Evolutionary conservation across 768 basidiomycete genomes (phyloP).

Genomic region (Flagelloscypha sp.): DNA sequence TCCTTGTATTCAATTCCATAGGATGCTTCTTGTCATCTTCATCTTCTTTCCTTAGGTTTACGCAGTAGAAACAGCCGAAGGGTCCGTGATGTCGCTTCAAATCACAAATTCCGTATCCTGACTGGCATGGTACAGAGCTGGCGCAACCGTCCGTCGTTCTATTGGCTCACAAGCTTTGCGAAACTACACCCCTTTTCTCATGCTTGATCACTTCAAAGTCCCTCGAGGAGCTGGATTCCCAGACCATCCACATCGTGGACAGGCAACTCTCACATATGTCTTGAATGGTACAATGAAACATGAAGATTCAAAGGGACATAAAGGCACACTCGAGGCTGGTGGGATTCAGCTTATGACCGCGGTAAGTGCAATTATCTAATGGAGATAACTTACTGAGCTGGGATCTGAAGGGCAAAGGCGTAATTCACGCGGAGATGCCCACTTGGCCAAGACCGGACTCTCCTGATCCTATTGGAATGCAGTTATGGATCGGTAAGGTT

Average conservation of each 20-base stretch:
- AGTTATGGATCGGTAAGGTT: slow-evolving; percentile 78
- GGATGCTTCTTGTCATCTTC: too few species aligned
- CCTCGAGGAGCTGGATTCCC: slow-evolving; percentile 73
- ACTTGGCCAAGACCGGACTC: slow-evolving; percentile 49
- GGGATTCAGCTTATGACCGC: slow-evolving; percentile 97
- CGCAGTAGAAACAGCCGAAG: too few species aligned
- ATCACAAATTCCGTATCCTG: too few species aligned
- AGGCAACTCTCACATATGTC: slow-evolving; percentile 87
- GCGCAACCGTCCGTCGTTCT: slow-evolving; percentile 76
- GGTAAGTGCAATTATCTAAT: slow-evolving; percentile 29
- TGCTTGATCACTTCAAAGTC: slow-evolving; percentile 81
- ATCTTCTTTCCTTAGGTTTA: too few species aligned
- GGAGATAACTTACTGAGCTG: background rate
- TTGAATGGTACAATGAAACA: slow-evolving; percentile 73
- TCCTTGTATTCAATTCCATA: too few species aligned
- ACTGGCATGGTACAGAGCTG: slow-evolving; percentile 78
- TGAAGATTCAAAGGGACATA: slow-evolving; percentile 87
- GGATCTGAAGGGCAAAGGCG: slow-evolving; percentile 47
- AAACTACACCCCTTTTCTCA: slow-evolving; percentile 85
- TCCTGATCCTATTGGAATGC: slow-evolving; percentile 75
- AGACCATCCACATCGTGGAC: slow-evolving; percentile 90
- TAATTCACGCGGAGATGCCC: slow-evolving; percentile 88
- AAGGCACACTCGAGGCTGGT: slow-evolving; percentile 65
- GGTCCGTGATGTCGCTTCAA: too few species aligned
- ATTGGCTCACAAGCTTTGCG: slow-evolving; percentile 70